Percentiles rank a stretch among this genome's conserved stretches.
Evolutionary conservation across 768 basidiomycete species (phyloP).

Genomic region (Hebeloma cylindrosporum): DNA sequence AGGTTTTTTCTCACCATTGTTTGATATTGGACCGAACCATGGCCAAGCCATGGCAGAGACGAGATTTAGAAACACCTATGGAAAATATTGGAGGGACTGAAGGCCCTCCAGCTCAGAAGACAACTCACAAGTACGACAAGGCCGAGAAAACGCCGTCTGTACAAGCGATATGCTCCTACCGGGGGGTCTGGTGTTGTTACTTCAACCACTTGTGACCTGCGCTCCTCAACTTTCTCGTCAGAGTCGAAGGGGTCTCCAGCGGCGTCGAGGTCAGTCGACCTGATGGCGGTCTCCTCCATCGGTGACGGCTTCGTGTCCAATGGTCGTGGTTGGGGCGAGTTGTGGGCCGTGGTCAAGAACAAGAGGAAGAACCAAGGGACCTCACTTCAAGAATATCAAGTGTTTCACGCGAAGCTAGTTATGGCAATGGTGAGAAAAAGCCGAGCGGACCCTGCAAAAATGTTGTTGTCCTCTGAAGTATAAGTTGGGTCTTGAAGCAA

Average conservation of each 20-base stretch:
- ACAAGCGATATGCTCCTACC: constrained; percentile 51
- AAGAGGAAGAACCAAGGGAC: no score
- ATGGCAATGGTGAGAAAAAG: no score
- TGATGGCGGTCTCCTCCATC: no score
- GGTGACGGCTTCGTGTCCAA: no score
- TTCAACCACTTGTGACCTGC: constrained; percentile 6
- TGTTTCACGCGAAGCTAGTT: no score
- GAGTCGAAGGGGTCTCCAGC: background rate
- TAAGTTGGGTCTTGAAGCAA: no score
- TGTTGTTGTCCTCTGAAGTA: no score
- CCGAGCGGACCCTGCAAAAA: no score
- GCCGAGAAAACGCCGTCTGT: constrained; percentile 69
- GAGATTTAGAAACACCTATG: constrained; percentile 60
- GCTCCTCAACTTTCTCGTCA: background rate
- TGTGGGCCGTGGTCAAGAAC: no score
- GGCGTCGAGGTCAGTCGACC: background rate
- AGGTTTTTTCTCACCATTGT: constrained; percentile 45
- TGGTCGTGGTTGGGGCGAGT: no score
- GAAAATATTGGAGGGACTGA: background rate
- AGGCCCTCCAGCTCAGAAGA: background rate
- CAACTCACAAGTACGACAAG: constrained; percentile 56
- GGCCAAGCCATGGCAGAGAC: constrained; percentile 68
- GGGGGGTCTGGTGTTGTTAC: background rate
- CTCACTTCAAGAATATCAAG: no score
- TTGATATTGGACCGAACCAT: constrained; percentile 86